Evolutionary conservation across 2,329 filamentous ascomycete genomes (phyloP).

Genomic region (Colletotrichum sp.): DNA sequence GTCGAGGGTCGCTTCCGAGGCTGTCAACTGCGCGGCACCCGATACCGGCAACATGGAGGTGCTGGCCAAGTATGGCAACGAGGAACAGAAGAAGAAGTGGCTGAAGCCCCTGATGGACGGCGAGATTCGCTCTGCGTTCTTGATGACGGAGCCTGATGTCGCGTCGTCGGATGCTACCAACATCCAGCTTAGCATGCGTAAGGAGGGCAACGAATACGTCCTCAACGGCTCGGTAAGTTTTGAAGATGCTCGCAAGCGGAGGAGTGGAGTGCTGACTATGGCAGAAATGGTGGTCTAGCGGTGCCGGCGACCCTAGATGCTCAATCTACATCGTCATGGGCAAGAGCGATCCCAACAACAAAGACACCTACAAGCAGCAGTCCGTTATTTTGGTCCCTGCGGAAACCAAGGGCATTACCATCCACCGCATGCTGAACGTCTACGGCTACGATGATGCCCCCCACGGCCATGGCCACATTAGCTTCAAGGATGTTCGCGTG

Average conservation of each 20-base stretch:
- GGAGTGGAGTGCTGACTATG: background rate
- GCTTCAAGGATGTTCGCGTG: constrained; percentile 88
- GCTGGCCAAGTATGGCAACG: constrained; percentile 87
- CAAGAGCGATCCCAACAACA: constrained; percentile 80
- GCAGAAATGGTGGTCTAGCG: constrained; percentile 99
- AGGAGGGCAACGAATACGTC: constrained; percentile 87
- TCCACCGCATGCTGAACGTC: constrained; percentile 91
- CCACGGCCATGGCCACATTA: constrained; percentile 93
- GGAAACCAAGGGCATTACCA: constrained; percentile 82
- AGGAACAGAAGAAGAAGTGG: constrained; percentile 85
- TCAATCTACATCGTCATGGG: constrained; percentile 96
- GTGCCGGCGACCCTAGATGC: constrained; percentile 91
- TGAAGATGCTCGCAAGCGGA: no score
- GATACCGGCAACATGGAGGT: constrained; percentile 98
- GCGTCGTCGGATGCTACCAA: constrained; percentile 93
- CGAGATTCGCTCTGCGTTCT: constrained; percentile 85
- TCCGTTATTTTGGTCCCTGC: constrained; percentile 91
- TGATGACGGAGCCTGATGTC: constrained; percentile 92
- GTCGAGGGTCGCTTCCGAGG: constrained; percentile 82
- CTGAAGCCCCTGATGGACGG: constrained; percentile 81
- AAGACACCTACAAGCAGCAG: constrained; percentile 85
- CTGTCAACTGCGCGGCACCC: constrained; percentile 87
- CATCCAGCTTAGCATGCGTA: constrained; percentile 82
- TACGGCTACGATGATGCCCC: constrained; percentile 99
- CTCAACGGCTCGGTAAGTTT: constrained; percentile 79